A percentile compares a stretch with the other conserved stretches of the same genome.
Evolutionary conservation across 2,329 filamentous ascomycete species (phyloP).

Genomic region (Fusarium udum): DNA sequence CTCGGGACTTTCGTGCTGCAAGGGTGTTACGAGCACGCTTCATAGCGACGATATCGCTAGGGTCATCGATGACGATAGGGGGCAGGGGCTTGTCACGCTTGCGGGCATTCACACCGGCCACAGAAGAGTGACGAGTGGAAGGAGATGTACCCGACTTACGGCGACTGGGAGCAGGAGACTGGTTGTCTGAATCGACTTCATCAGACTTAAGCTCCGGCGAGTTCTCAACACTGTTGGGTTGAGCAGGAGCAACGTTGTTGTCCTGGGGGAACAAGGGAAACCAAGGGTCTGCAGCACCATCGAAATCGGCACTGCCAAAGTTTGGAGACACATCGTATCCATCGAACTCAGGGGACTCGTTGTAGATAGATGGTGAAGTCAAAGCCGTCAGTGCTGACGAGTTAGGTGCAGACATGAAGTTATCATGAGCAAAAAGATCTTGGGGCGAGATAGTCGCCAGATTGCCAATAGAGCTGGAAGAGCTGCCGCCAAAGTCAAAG

Average conservation of each 20-base stretch:
- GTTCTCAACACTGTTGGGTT: slow-evolving; percentile 46
- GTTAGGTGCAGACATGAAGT: slow-evolving; percentile 79
- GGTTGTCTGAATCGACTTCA: slow-evolving; percentile 58
- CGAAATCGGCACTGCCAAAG: slow-evolving; percentile 70
- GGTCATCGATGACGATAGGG: slow-evolving; percentile 79
- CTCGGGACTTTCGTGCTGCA: slow-evolving; percentile 91
- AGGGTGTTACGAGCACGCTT: slow-evolving; percentile 95
- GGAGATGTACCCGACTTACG: slow-evolving; percentile 60
- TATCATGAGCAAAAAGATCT: slow-evolving; percentile 77
- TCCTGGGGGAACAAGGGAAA: slow-evolving; percentile 76
- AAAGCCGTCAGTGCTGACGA: slow-evolving; percentile 84
- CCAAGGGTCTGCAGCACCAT: slow-evolving; percentile 68
- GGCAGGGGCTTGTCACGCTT: slow-evolving; percentile 84
- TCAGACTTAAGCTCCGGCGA: slow-evolving; percentile 58
- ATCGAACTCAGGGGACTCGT: slow-evolving; percentile 81
- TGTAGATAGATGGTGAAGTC: slow-evolving; percentile 83
- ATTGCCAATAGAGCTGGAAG: slow-evolving; percentile 62
- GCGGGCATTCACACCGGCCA: slow-evolving; percentile 75
- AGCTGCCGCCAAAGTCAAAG: slow-evolving; percentile 61
- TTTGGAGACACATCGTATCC: slow-evolving; percentile 82
- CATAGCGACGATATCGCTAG: slow-evolving; percentile 77
- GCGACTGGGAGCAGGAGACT: slow-evolving; percentile 50
- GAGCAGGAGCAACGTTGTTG: slow-evolving; percentile 38
- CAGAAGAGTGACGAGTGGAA: slow-evolving; percentile 70
- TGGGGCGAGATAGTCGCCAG: slow-evolving; percentile 83